phyloP scores from a whole-genome alignment of 2,329 filamentous ascomycete species.

The Fusarium sp. region DNA sequence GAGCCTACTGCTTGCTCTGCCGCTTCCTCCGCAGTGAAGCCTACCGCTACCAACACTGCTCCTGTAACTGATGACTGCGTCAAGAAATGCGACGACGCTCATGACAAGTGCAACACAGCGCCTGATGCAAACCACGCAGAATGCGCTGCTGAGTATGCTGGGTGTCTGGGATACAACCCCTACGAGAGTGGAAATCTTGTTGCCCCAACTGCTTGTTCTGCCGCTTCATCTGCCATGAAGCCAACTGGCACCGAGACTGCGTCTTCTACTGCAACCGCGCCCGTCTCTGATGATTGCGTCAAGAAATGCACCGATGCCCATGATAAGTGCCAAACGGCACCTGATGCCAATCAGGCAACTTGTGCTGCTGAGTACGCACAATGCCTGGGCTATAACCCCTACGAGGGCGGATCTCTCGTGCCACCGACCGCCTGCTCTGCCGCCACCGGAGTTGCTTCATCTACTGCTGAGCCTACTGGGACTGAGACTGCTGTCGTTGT shows the following conservation, averaged over 20 bases:
- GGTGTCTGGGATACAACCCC: conserved; percentile 21
- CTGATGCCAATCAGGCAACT: conserved; percentile 10
- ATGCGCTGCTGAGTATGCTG: conserved; percentile 9
- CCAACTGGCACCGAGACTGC: not conserved
- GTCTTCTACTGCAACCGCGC: too few species aligned
- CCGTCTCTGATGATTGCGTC: not conserved
- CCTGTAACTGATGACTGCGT: not conserved
- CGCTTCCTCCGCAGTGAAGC: conserved; percentile 4
- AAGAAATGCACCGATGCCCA: conserved; percentile 15
- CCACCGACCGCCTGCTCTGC: too few species aligned
- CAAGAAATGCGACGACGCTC: conserved; percentile 9
- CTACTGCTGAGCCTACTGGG: not conserved
- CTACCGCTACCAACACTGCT: not conserved
- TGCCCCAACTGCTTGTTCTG: conserved; percentile 9
- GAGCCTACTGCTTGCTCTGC: conserved; percentile 17
- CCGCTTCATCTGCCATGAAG: not conserved
- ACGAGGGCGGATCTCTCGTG: too few species aligned
- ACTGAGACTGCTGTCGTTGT: conserved; percentile 21
- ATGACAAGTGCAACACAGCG: not conserved
- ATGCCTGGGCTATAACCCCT: conserved; percentile 23
- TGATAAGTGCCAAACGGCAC: not conserved
- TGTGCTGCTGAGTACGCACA: conserved; percentile 14
- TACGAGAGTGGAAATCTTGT: conserved; percentile 2
- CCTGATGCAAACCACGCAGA: conserved; percentile 19
- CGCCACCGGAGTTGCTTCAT: not conserved